A percentile compares a stretch with the other conserved stretches of the same genome.
These are phyloP conservation scores for Coemansia sp. DNA, from an alignment of 192 early-diverging fungal genomes.

Conservation along the genomic window DNA sequence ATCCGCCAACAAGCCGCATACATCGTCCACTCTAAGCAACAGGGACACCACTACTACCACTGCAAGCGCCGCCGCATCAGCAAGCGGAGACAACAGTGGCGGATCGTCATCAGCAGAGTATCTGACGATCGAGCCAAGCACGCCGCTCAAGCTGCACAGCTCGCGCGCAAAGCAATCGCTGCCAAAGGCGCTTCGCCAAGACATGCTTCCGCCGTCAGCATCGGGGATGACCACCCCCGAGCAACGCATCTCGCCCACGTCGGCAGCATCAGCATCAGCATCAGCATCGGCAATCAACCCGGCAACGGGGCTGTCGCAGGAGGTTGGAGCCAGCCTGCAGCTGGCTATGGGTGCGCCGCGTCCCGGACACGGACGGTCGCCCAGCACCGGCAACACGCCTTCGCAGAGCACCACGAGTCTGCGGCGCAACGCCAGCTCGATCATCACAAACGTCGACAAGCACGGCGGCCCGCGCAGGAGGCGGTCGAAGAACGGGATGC, in stretches of 20 bases:
- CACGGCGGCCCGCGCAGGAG: slow-evolving; percentile 52
- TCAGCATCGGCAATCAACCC: slow-evolving; percentile 29
- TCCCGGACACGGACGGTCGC: slow-evolving; percentile 39
- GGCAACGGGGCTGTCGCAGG: slow-evolving; percentile 30
- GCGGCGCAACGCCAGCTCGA: slow-evolving; percentile 47
- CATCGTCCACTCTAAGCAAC: slow-evolving; percentile 4
- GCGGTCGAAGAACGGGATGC: slow-evolving; percentile 44
- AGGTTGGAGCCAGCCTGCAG: slow-evolving; percentile 38
- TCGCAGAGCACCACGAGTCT: slow-evolving; percentile 17
- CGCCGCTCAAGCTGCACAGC: slow-evolving; percentile 33
- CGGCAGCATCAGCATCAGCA: too few species aligned
- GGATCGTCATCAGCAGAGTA: slow-evolving; percentile 37
- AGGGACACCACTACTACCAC: too few species aligned
- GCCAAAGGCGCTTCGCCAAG: slow-evolving; percentile 23
- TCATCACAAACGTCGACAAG: slow-evolving; percentile 54
- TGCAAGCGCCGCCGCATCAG: neutral
- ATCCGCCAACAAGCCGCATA: slow-evolving; percentile 4
- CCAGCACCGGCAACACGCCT: slow-evolving; percentile 40
- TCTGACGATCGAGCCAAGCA: slow-evolving; percentile 43
- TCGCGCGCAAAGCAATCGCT: slow-evolving; percentile 9
- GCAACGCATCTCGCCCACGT: slow-evolving; percentile 24
- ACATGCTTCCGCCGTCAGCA: slow-evolving; percentile 46
- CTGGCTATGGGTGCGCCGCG: slow-evolving; percentile 36
- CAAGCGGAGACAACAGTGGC: slow-evolving; percentile 10
- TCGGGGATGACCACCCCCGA: slow-evolving; percentile 37